Conservation (phyloP, 2,329 filamentous ascomycete species). For the Neonectria coccinea region DNA sequence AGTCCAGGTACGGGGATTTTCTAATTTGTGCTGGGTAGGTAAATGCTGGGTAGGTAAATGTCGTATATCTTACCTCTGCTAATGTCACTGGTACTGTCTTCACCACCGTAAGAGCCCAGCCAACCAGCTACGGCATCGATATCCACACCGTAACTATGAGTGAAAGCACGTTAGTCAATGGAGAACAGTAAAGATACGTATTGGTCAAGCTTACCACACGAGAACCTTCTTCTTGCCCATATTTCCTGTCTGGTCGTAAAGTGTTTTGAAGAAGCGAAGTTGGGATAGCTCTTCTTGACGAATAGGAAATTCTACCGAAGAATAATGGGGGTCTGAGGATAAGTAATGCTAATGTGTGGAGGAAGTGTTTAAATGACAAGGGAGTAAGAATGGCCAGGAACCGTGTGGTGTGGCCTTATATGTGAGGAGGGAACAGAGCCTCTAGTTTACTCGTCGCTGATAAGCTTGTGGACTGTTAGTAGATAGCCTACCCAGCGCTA, state of each 20-base stretch:
- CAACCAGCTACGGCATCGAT: conserved; percentile 83
- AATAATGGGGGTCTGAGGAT: too few species aligned
- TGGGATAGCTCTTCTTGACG: neutral
- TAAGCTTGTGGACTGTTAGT: neutral
- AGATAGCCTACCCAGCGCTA: neutral
- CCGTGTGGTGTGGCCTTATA: conserved; percentile 1
- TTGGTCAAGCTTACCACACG: conserved; percentile 32
- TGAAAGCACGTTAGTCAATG: neutral
- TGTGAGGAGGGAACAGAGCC: neutral
- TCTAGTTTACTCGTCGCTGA: neutral
- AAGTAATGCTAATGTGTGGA: neutral
- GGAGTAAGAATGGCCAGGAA: neutral
- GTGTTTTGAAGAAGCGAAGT: neutral
- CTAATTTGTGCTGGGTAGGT: conserved; percentile 55
- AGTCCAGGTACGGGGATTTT: too few species aligned
- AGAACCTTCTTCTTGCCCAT: conserved; percentile 55
- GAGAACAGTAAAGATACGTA: neutral
- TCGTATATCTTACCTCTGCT: conserved; percentile 66
- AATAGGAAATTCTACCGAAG: too few species aligned
- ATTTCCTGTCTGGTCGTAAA: neutral
- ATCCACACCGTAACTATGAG: conserved; percentile 73
- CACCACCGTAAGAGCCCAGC: conserved; percentile 80
- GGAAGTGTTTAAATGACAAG: neutral
- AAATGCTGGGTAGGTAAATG: conserved; percentile 42
- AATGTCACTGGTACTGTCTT: conserved; percentile 80